Percentiles rank a stretch among this genome's conserved stretches.
phyloP scores from a whole-genome alignment of 78 protist species.

The Guillardia theta region DNA sequence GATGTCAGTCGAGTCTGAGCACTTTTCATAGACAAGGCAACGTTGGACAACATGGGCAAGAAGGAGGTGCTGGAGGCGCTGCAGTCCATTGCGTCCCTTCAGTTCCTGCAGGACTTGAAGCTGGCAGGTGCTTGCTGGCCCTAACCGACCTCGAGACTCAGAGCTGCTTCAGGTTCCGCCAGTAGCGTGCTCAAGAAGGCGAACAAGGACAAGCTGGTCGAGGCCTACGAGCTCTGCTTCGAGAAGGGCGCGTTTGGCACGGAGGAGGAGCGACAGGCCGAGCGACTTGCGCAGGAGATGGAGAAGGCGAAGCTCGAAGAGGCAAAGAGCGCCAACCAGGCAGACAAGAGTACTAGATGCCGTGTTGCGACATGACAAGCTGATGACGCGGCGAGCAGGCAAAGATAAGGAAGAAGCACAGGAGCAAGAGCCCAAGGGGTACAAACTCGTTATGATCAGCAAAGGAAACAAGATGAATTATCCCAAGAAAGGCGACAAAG shows the following conservation, averaged over 20 bases:
- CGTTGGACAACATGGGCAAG: background rate
- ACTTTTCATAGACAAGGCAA: background rate
- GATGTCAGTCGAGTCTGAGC: no score
- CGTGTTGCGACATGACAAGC: no score
- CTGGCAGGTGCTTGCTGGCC: background rate
- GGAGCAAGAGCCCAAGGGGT: no score
- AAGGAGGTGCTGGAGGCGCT: background rate
- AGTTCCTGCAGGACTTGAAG: background rate
- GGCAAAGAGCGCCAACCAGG: background rate
- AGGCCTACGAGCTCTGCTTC: background rate
- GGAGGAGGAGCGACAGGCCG: background rate
- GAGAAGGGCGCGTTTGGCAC: background rate
- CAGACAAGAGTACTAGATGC: no score
- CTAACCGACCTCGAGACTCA: no score
- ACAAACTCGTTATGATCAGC: background rate
- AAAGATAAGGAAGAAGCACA: no score
- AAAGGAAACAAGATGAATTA: background rate
- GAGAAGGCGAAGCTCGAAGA: constrained; percentile 11
- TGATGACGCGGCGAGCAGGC: no score
- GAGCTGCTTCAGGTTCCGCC: background rate
- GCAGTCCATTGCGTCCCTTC: background rate
- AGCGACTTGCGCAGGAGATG: background rate
- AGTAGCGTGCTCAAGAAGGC: background rate
- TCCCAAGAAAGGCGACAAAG: background rate
- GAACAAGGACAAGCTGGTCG: background rate